These are phyloP conservation scores for Phallus indusiatus DNA, from an alignment of 768 basidiomycete genomes.

Conservation along the genomic window DNA sequence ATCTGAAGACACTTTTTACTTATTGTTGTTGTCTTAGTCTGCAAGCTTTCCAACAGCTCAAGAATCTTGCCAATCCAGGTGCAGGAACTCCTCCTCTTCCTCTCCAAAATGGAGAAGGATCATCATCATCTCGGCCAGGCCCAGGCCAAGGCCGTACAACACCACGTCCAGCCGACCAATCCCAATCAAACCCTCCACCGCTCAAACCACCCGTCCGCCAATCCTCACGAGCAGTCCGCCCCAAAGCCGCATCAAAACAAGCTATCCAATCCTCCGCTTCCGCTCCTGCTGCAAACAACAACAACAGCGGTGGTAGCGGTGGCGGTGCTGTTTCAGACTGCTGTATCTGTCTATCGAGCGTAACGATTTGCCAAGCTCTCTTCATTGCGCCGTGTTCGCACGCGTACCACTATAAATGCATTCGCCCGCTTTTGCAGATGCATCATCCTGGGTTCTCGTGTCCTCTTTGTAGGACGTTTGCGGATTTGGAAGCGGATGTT, in stretches of 20 bases:
- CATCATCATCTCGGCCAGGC: neutral
- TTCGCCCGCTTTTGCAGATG: constrained; percentile 78
- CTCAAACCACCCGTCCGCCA: neutral
- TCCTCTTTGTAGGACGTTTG: constrained; percentile 90
- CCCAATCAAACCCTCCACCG: neutral
- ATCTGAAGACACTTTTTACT: constrained; percentile 8
- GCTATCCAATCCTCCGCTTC: constrained; percentile 85
- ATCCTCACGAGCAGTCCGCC: constrained; percentile 17
- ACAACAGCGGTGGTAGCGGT: too few relatives aligned
- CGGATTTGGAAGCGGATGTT: constrained; percentile 92
- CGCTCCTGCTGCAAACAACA: constrained; percentile 45
- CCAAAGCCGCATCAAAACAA: constrained; percentile 21
- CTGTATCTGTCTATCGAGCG: constrained; percentile 58
- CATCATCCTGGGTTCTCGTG: constrained; percentile 93
- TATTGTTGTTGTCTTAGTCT: constrained; percentile 37
- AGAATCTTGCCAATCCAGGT: constrained; percentile 42
- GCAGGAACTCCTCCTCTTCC: constrained; percentile 16
- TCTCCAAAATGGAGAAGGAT: neutral
- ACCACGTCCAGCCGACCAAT: neutral
- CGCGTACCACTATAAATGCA: constrained; percentile 95
- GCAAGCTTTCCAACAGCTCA: constrained; percentile 73
- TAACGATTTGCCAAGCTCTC: constrained; percentile 89
- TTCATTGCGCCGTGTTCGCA: constrained; percentile 98
- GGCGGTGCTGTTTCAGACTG: constrained; percentile 5
- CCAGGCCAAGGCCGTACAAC: neutral